phyloP scores from a whole-genome alignment of 805 yeast species.

The Candida lessepsii region DNA sequence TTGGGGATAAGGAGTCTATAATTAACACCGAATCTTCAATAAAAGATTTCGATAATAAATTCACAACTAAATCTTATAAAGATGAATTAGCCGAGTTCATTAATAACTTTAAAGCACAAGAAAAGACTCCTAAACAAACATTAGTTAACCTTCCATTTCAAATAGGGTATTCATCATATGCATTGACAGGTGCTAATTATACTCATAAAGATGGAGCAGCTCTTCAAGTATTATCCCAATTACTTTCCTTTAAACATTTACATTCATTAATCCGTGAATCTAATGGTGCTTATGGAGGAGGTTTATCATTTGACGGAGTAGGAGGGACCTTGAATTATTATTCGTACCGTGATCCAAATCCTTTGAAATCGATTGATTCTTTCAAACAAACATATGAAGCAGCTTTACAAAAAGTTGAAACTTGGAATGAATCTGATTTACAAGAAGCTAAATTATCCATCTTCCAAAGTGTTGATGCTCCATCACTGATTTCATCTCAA shows the following conservation, averaged over 20 bases:
- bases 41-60: slow-evolving; percentile 29
- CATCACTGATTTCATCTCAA: slow-evolving; percentile 75
- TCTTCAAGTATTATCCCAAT: slow-evolving; percentile 75
- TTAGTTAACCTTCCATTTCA: slow-evolving; percentile 79
- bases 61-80: not conserved
- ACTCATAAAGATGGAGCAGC: slow-evolving; percentile 76
- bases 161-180: slow-evolving; percentile 76
- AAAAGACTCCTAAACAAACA: slow-evolving; percentile 28
- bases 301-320: slow-evolving; percentile 76
- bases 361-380: slow-evolving; percentile 62
- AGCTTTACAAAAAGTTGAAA: slow-evolving; percentile 31
- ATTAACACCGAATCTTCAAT: slow-evolving; percentile 35
- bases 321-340: slow-evolving; percentile 80
- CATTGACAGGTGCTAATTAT: slow-evolving; percentile 66
- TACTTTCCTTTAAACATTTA: slow-evolving; percentile 76
- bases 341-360: slow-evolving; percentile 93
- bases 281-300: slow-evolving; percentile 99
- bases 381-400: slow-evolving; percentile 53
- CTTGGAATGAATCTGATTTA: slow-evolving; percentile 63
- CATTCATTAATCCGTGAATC: slow-evolving; percentile 91
- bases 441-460: slow-evolving; percentile 89
- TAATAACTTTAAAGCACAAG: slow-evolving; percentile 15
- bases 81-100: slow-evolving; percentile 19
- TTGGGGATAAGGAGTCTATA: slow-evolving; percentile 51
- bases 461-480: slow-evolving; percentile 91